phyloP scores from a whole-genome alignment of 129 eudicot genomes.

The Oenanthe sinensis region DNA sequence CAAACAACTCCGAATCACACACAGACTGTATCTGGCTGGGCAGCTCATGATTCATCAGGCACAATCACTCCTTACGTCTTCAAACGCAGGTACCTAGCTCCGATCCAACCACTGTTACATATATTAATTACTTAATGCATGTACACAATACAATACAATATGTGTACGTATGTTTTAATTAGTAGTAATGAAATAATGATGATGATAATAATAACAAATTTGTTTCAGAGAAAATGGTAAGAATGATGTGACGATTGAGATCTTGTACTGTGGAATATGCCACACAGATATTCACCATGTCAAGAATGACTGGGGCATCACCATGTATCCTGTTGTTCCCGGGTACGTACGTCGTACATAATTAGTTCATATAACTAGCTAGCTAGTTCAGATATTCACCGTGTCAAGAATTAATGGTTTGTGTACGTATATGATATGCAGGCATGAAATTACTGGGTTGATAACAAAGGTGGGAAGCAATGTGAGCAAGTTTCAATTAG shows the following conservation, averaged over 20 bases:
- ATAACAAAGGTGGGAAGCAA: conserved; percentile 73
- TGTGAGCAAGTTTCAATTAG: conserved; percentile 61
- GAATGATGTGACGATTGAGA: conserved; percentile 68
- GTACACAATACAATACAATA: background rate
- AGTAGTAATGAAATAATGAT: no score
- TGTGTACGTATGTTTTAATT: background rate
- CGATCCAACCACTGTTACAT: background rate
- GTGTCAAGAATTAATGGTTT: no score
- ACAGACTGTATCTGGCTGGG: conserved; percentile 82
- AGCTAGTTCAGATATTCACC: no score
- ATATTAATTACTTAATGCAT: background rate
- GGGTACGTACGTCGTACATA: conserved; percentile 36
- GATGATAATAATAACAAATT: background rate
- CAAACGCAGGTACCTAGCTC: conserved; percentile 55
- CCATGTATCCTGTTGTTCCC: conserved; percentile 86
- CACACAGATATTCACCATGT: conserved; percentile 70
- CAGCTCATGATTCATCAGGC: conserved; percentile 79
- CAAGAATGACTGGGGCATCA: conserved; percentile 76
- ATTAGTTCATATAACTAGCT: background rate
- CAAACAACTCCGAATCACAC: conserved; percentile 88
- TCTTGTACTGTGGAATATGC: conserved; percentile 84
- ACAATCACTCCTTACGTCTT: conserved; percentile 62
- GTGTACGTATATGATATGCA: background rate
- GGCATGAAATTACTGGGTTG: conserved; percentile 93
- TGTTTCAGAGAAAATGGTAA: conserved; percentile 54